A percentile compares a stretch with the other conserved stretches of the same genome.
phyloP scores from a whole-genome alignment of 148 eudicot species.

The Silene latifolia region DNA sequence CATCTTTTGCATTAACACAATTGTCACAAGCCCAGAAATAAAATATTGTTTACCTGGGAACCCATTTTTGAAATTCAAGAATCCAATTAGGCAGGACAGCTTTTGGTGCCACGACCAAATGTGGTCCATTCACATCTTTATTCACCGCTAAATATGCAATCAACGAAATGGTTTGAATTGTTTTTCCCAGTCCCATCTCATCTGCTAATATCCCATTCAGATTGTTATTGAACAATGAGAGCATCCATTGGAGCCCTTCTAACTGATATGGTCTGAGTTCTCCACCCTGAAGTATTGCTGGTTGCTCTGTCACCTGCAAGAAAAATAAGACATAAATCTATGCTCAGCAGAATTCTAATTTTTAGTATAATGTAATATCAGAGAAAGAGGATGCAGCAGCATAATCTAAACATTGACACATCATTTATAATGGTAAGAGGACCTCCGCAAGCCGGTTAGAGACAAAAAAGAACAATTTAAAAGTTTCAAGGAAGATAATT shows the following conservation, averaged over 20 bases:
- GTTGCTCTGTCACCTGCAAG: conserved; percentile 92
- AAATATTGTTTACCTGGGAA: conserved; percentile 59
- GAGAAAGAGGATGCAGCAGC: conserved; percentile 8
- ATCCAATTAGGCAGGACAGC: conserved; percentile 98
- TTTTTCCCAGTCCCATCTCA: conserved; percentile 99
- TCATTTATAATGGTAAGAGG: not conserved
- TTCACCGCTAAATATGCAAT: conserved; percentile 87
- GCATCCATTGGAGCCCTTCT: conserved; percentile 99
- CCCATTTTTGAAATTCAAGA: conserved; percentile 81
- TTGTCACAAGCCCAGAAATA: not conserved
- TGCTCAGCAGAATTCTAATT: not conserved
- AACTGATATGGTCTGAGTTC: conserved; percentile 91
- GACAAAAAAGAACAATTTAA: not conserved
- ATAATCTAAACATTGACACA: not conserved
- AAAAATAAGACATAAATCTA: not conserved
- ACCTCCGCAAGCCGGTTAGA: not conserved
- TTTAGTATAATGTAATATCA: not conserved
- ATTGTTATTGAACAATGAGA: conserved; percentile 92
- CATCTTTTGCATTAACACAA: conserved; percentile 4
- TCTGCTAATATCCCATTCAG: conserved; percentile 97
- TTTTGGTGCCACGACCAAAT: conserved; percentile 93
- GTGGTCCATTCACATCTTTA: conserved; percentile 91
- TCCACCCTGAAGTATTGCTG: conserved; percentile 97
- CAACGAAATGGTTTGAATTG: conserved; percentile 90
- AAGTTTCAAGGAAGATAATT: conserved; percentile 1